phyloP scores from a whole-genome alignment of 208 protist genomes.

The Entamoeba invadens region DNA sequence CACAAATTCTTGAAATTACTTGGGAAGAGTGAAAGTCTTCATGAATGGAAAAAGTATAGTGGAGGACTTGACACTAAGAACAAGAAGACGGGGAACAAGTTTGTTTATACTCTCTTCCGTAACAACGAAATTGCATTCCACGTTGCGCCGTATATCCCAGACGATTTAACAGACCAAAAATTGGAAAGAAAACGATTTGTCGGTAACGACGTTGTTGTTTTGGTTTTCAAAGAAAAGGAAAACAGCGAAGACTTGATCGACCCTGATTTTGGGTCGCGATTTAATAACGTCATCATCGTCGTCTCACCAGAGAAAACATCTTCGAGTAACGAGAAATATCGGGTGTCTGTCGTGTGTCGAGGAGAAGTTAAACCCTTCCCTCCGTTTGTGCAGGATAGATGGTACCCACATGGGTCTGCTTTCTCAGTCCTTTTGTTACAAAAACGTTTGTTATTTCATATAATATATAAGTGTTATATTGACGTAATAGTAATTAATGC shows the following conservation, averaged over 20 bases:
- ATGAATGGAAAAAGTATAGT: not conserved
- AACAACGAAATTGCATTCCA: not conserved
- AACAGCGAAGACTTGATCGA: not conserved
- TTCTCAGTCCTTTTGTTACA: not conserved
- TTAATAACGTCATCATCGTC: not conserved
- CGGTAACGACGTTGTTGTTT: not conserved
- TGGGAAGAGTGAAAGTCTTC: not conserved
- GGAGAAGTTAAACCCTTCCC: not conserved
- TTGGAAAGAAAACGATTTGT: not conserved
- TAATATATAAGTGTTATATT: no score
- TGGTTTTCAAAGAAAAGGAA: not conserved
- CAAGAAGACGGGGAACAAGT: not conserved
- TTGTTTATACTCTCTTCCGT: not conserved
- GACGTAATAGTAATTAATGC: not conserved
- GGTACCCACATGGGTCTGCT: not conserved
- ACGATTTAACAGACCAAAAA: not conserved
- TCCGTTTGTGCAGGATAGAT: not conserved
- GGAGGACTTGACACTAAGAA: not conserved
- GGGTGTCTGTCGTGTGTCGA: not conserved
- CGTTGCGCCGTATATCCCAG: not conserved
- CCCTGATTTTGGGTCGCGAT: not conserved
- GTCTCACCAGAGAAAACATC: not conserved
- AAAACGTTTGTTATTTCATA: no score
- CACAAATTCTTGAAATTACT: not conserved
- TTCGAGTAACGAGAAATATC: not conserved